Percentiles rank a stretch among this genome's conserved stretches.
phyloP scores from a whole-genome alignment of 2,329 filamentous ascomycete genomes.

The Geoglossum cookeanum region DNA sequence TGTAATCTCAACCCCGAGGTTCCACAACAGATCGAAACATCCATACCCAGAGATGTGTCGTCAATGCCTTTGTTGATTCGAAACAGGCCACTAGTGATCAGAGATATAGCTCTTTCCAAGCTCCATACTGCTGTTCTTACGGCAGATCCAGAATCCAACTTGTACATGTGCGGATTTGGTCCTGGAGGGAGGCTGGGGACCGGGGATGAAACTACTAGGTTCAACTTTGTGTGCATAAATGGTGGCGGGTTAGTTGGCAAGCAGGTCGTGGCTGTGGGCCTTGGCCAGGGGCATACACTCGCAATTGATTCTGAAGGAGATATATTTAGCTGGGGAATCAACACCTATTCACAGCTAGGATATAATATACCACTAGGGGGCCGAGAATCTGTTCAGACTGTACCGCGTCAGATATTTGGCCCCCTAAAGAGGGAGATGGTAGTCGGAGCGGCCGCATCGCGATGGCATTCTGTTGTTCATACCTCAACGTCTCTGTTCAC shows the following conservation, averaged over 20 bases:
- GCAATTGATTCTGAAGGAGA: conserved; percentile 75
- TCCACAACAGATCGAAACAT: conserved; percentile 13
- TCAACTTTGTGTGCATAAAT: conserved; percentile 68
- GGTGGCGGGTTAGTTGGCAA: conserved; percentile 53
- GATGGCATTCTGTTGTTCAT: conserved; percentile 79
- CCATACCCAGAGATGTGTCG: not conserved
- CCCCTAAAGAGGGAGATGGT: conserved; percentile 72
- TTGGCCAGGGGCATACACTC: conserved; percentile 83
- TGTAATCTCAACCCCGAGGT: not conserved
- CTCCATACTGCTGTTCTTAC: conserved; percentile 80
- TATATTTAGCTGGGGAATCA: conserved; percentile 87
- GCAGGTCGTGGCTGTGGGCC: conserved; percentile 54
- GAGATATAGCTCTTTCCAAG: conserved; percentile 76
- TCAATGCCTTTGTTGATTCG: conserved; percentile 56
- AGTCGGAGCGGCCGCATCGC: conserved; percentile 67
- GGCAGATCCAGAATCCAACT: conserved; percentile 67
- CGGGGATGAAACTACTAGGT: conserved; percentile 77
- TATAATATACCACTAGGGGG: conserved; percentile 62
- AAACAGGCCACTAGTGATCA: conserved; percentile 53
- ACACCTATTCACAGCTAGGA: conserved; percentile 68
- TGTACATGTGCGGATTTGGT: conserved; percentile 85
- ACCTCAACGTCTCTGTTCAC: conserved; percentile 69
- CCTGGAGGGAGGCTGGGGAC: conserved; percentile 76
- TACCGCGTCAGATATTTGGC: conserved; percentile 79
- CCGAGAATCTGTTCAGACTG: conserved; percentile 64